Conservation (phyloP, 495 filamentous ascomycete genomes). For the Sordaria brevicollis region DNA sequence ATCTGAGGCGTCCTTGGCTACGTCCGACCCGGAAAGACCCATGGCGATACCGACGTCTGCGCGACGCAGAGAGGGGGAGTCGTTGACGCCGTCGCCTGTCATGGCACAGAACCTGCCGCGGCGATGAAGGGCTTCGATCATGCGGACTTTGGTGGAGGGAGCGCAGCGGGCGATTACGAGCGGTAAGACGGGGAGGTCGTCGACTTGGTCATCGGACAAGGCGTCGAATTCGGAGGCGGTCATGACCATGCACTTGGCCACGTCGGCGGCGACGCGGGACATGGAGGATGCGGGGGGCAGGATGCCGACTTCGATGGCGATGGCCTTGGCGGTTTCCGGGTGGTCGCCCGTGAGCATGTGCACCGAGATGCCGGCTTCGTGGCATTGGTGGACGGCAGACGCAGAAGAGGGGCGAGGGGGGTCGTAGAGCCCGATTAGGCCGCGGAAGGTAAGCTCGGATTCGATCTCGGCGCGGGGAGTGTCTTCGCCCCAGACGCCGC, state of each 20-base stretch:
- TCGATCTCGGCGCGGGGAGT: conserved; percentile 41
- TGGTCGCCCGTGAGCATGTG: conserved; percentile 84
- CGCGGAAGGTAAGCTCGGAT: conserved; percentile 47
- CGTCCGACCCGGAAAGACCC: conserved; percentile 74
- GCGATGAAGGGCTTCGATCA: conserved; percentile 59
- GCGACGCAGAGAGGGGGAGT: conserved; percentile 63
- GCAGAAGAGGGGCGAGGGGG: conserved; percentile 60
- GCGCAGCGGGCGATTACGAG: conserved; percentile 56
- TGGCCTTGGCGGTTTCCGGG: conserved; percentile 61
- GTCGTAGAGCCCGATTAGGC: conserved; percentile 62
- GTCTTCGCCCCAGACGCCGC: conserved; percentile 16
- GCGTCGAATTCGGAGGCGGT: conserved; percentile 54
- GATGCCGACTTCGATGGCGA: conserved; percentile 68
- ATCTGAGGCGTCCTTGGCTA: conserved; percentile 77
- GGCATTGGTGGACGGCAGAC: conserved; percentile 54
- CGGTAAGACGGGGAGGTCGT: conserved; percentile 46
- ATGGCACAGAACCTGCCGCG: conserved; percentile 48
- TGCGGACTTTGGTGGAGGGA: conserved; percentile 54
- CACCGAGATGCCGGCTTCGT: conserved; percentile 60
- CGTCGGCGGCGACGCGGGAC: conserved; percentile 37
- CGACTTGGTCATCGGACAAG: conserved; percentile 46
- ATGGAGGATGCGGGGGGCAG: conserved; percentile 41
- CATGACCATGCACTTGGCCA: conserved; percentile 47
- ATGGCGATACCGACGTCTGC: conserved; percentile 83
- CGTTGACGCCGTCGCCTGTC: conserved; percentile 77